Conservation (phyloP, 371 early-diverging fungal species). For the Mucor saturninus region DNA sequence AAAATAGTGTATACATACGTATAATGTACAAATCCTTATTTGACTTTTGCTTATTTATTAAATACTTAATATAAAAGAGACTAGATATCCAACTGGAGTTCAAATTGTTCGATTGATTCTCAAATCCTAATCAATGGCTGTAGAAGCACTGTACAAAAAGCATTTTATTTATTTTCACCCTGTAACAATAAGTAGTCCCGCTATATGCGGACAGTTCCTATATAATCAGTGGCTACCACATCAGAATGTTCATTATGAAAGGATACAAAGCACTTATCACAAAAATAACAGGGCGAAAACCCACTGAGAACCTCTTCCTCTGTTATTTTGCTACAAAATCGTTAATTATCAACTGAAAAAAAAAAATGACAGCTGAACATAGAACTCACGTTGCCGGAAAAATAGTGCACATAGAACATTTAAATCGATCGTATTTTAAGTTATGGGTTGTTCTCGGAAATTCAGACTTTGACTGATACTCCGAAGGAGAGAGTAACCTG, state of each 20-base stretch:
- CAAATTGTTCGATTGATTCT: too few species aligned
- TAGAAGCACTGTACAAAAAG: too few species aligned
- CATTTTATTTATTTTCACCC: too few species aligned
- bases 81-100: too few species aligned
- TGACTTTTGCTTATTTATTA: too few species aligned
- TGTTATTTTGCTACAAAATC: constrained; percentile 46
- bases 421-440: constrained; percentile 51
- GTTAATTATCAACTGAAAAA: too few species aligned
- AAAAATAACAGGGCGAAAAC: constrained; percentile 78
- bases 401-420: constrained; percentile 71
- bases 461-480: constrained; percentile 34
- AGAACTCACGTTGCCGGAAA: constrained; percentile 56
- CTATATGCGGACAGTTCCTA: constrained; percentile 6
- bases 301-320: constrained; percentile 73
- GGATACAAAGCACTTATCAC: constrained; percentile 69
- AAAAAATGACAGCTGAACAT: too few species aligned
- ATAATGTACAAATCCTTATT: too few species aligned
- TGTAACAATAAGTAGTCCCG: too few species aligned
- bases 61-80: too few species aligned
- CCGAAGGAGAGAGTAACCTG: constrained; percentile 44
- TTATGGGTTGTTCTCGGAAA: constrained; percentile 63
- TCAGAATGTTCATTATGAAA: constrained; percentile 55
- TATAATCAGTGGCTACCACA: constrained; percentile 11
- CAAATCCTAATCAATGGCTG: too few species aligned
- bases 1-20: too few species aligned